Conservation (phyloP, 495 filamentous ascomycete species). For the Cryomyces minteri region DNA sequence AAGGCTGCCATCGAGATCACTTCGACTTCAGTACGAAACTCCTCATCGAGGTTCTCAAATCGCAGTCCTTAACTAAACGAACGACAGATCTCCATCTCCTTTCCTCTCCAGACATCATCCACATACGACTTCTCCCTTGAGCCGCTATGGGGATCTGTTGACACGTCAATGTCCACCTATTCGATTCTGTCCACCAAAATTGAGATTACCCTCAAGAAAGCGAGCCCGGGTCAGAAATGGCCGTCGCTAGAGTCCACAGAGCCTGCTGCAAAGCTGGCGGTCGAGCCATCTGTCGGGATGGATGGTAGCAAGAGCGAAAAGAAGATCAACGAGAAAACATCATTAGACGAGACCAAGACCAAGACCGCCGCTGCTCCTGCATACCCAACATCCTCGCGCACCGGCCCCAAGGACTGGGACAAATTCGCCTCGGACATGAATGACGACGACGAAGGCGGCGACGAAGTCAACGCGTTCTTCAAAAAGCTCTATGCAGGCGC, state of each 20-base stretch:
- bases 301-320: neutral
- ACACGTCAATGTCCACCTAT: constrained; percentile 36
- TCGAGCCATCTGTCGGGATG: constrained; percentile 1
- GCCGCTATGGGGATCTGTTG: constrained; percentile 50
- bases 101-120: constrained; percentile 38
- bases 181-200: constrained; percentile 65
- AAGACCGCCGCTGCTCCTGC: constrained; percentile 27
- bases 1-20: constrained; percentile 38
- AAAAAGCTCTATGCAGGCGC: constrained; percentile 73
- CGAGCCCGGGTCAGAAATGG: constrained; percentile 56
- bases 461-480: constrained; percentile 73
- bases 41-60: neutral
- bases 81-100: constrained; percentile 33
- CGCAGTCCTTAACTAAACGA: constrained; percentile 9
- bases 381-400: constrained; percentile 79
- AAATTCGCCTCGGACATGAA: constrained; percentile 41
- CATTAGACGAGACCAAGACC: constrained; percentile 2
- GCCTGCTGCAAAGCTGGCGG: neutral
- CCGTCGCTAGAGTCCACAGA: constrained; percentile 33
- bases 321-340: neutral
- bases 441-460: constrained; percentile 40
- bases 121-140: constrained; percentile 50
- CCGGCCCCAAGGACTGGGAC: constrained; percentile 86
- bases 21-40: constrained; percentile 26
- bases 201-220: constrained; percentile 61